Percentiles rank a stretch among this genome's conserved stretches.
phyloP scores from a whole-genome alignment of 352 stramenopile species.

The Phytophthora fragariae region DNA sequence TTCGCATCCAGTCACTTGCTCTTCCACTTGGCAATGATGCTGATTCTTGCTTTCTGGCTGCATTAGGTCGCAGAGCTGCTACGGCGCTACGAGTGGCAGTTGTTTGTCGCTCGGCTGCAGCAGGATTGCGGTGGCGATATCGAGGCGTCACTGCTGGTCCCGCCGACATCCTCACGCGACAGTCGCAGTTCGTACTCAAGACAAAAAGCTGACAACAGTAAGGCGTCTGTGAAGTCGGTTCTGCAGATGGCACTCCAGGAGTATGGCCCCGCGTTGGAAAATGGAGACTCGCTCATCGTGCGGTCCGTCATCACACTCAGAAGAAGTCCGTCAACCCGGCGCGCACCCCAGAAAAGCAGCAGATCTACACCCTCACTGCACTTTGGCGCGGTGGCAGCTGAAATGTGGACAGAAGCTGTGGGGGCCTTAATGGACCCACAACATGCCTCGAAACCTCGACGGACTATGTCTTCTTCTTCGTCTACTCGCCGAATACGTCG shows the following conservation, averaged over 20 bases:
- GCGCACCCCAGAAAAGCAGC: constrained; percentile 10
- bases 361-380: constrained; percentile 36
- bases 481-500: constrained; percentile 33
- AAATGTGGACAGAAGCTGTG: constrained; percentile 37
- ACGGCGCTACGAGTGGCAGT: constrained; percentile 39
- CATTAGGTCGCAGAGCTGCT: constrained; percentile 27
- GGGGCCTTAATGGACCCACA: background rate
- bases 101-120: constrained; percentile 47
- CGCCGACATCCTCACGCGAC: background rate
- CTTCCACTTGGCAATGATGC: background rate
- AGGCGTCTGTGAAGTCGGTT: constrained; percentile 3
- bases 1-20: background rate
- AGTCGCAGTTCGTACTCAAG: background rate
- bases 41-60: background rate
- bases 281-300: constrained; percentile 24
- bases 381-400: constrained; percentile 33
- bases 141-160: constrained; percentile 33
- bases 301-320: constrained; percentile 30
- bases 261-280: constrained; percentile 39
- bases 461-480: constrained; percentile 15
- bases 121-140: constrained; percentile 36
- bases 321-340: background rate
- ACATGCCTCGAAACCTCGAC: constrained; percentile 13
- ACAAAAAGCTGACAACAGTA: background rate
- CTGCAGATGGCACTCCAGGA: constrained; percentile 31